Percentiles rank a stretch among this genome's conserved stretches.
Evolutionary conservation across 768 basidiomycete genomes (phyloP).

Genomic region (Tylopilus plumbeoviolaceoides): DNA sequence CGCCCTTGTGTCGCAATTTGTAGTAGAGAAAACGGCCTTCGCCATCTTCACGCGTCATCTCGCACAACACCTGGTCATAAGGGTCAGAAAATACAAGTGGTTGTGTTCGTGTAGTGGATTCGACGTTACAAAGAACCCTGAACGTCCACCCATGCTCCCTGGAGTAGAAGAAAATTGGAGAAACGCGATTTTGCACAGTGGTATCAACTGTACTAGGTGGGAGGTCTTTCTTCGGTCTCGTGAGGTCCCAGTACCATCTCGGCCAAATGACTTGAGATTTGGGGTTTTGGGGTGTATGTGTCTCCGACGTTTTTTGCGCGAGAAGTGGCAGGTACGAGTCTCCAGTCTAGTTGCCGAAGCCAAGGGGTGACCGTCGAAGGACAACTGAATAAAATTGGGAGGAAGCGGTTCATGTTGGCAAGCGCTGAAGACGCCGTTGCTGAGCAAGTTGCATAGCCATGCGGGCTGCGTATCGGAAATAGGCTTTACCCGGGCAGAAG

Average conservation of each 20-base stretch:
- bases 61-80: constrained; percentile 55
- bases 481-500: neutral
- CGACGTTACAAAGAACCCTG: constrained; percentile 54
- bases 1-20: constrained; percentile 92
- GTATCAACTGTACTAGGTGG: constrained; percentile 76
- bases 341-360: constrained; percentile 71
- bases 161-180: constrained; percentile 82
- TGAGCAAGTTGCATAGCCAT: constrained; percentile 57
- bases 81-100: constrained; percentile 59
- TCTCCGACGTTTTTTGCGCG: neutral
- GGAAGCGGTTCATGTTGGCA: constrained; percentile 40
- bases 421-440: constrained; percentile 39
- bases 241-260: constrained; percentile 94
- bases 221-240: constrained; percentile 63
- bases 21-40: neutral
- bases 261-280: constrained; percentile 72
- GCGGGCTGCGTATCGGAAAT: constrained; percentile 34
- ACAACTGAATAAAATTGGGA: constrained; percentile 67
- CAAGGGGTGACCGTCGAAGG: constrained; percentile 57
- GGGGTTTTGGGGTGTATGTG: constrained; percentile 15
- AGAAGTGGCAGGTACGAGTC: constrained; percentile 34
- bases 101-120: constrained; percentile 43
- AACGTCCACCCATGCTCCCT: constrained; percentile 90
- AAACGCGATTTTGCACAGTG: constrained; percentile 76
- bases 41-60: constrained; percentile 28